Conservation (phyloP, 2,329 filamentous ascomycete genomes). For the Anthostomella pinea region DNA sequence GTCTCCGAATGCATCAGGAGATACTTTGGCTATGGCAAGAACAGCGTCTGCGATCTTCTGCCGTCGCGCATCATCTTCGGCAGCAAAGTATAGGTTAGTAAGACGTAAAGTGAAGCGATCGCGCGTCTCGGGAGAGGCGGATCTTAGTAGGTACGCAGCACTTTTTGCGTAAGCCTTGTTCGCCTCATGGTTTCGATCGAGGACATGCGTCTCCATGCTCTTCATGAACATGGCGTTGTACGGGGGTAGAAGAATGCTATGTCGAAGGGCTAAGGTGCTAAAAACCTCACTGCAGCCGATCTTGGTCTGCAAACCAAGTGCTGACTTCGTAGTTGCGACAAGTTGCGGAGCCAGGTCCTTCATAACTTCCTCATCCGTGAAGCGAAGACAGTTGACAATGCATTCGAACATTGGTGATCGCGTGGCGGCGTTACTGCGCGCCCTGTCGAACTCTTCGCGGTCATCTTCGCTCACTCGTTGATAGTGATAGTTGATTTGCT, state of each 20-base stretch:
- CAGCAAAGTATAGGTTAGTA: conserved; percentile 73
- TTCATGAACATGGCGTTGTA: conserved; percentile 75
- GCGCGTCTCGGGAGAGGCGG: conserved; percentile 48
- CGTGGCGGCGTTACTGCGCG: conserved; percentile 77
- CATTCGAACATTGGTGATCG: conserved; percentile 89
- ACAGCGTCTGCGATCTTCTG: conserved; percentile 81
- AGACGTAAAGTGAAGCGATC: conserved; percentile 51
- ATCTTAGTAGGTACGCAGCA: conserved; percentile 77
- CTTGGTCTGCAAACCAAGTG: conserved; percentile 90
- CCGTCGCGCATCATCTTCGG: conserved; percentile 73
- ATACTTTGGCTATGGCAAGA: conserved; percentile 77
- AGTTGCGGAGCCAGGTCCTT: conserved; percentile 67
- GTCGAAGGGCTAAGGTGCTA: conserved; percentile 78
- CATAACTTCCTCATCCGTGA: conserved; percentile 78
- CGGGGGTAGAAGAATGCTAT: conserved; percentile 70
- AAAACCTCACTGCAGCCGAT: conserved; percentile 85
- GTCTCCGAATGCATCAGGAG: conserved; percentile 81
- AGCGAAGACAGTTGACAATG: conserved; percentile 83
- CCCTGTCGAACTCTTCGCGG: conserved; percentile 85
- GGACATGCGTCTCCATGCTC: conserved; percentile 73
- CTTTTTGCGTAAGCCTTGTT: conserved; percentile 84
- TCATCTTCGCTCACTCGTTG: conserved; percentile 85
- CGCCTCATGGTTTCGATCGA: conserved; percentile 93
- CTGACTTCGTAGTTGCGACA: conserved; percentile 76
- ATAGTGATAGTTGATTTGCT: conserved; percentile 89